These are phyloP conservation scores for Podospora anserina DNA, from an alignment of 495 filamentous ascomycete genomes.

Conservation along the genomic window DNA sequence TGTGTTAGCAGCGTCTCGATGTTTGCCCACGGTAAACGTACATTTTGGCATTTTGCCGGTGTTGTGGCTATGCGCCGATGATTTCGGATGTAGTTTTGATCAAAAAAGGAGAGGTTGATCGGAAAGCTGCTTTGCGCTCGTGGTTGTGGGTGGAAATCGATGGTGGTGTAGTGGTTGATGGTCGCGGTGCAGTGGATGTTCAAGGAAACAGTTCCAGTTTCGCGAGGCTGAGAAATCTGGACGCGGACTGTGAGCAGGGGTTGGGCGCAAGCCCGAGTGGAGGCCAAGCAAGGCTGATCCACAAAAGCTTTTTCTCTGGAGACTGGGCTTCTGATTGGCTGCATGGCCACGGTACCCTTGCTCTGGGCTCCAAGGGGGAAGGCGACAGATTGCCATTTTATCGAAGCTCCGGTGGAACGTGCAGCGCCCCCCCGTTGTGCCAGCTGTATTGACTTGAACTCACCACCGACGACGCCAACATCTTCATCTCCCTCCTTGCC, in stretches of 20 bases:
- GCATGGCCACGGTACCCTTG: background rate
- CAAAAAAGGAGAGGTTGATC: background rate
- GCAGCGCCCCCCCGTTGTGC: background rate
- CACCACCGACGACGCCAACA: constrained; percentile 12
- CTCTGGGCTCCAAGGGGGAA: constrained; percentile 4
- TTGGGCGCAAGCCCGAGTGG: constrained; percentile 10
- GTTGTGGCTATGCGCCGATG: background rate
- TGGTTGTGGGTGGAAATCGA: background rate
- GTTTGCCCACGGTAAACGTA: constrained; percentile 21
- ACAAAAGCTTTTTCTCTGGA: background rate
- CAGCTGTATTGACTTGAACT: background rate
- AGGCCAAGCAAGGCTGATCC: constrained; percentile 10
- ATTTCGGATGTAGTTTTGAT: background rate
- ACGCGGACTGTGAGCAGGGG: constrained; percentile 14
- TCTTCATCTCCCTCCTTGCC: background rate
- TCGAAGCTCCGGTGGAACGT: constrained; percentile 1
- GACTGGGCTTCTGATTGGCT: constrained; percentile 24
- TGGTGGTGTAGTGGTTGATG: background rate
- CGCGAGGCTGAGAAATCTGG: constrained; percentile 32
- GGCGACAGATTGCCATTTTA: constrained; percentile 12
- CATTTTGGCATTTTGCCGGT: constrained; percentile 42
- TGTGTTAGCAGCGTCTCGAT: constrained; percentile 17
- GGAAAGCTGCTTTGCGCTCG: background rate
- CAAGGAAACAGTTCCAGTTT: background rate
- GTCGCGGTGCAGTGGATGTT: background rate